phyloP scores from a whole-genome alignment of 2,329 filamentous ascomycete genomes.

The Aspergillus floridensis region DNA sequence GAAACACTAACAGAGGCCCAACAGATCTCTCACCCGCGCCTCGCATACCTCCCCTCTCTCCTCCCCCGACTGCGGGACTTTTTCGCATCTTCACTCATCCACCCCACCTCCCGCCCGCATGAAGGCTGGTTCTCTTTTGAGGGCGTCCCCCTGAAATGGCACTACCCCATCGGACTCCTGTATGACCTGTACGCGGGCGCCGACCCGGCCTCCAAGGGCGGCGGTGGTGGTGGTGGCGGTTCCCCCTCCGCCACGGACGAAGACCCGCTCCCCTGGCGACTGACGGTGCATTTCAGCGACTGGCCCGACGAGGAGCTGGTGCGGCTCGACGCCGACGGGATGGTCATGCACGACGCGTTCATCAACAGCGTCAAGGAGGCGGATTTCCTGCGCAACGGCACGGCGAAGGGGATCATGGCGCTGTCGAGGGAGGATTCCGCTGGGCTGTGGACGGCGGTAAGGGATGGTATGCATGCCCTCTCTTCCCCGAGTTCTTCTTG shows the following conservation, averaged over 20 bases:
- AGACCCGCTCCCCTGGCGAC: conserved; percentile 56
- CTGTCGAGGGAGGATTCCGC: conserved; percentile 81
- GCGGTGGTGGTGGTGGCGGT: conserved; percentile 15
- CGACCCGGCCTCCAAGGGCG: conserved; percentile 40
- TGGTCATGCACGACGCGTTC: conserved; percentile 62
- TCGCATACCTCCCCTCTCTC: conserved; percentile 68
- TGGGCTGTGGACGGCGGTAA: conserved; percentile 76
- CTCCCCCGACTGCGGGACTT: conserved; percentile 62
- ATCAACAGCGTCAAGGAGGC: conserved; percentile 74
- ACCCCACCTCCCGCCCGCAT: conserved; percentile 51
- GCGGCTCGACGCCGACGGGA: conserved; percentile 53
- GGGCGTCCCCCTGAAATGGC: conserved; percentile 68
- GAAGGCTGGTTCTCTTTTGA: conserved; percentile 66
- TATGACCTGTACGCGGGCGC: conserved; percentile 67
- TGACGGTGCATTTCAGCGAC: conserved; percentile 61
- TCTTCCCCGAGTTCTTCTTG: too few relatives aligned
- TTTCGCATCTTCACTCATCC: conserved; percentile 58
- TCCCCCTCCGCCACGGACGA: conserved; percentile 4
- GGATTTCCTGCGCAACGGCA: conserved; percentile 83
- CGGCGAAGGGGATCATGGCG: conserved; percentile 85
- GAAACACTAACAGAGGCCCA: background rate
- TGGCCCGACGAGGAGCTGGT: conserved; percentile 60
- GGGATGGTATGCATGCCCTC: conserved; percentile 56
- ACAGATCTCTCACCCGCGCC: conserved; percentile 60
- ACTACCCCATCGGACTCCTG: conserved; percentile 66